Evolutionary conservation across 768 basidiomycete genomes (phyloP).

Genomic region (Coprinopsis strossmayeri): DNA sequence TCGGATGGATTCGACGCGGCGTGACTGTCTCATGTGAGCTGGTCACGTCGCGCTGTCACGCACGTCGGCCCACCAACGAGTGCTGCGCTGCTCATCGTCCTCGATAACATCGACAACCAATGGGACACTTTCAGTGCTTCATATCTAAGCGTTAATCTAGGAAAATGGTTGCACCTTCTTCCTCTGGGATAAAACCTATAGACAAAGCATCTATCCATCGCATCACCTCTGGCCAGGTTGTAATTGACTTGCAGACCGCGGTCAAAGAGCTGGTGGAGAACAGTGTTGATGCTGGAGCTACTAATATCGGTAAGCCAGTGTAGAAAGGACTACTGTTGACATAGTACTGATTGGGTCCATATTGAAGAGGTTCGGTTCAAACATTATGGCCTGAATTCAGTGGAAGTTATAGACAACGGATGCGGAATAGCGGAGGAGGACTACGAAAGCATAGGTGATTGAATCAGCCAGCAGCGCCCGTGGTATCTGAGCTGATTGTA

Average conservation of each 20-base stretch:
- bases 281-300: constrained; percentile 88
- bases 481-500: constrained; percentile 2
- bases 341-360: no score
- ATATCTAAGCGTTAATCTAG: not conserved
- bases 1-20: no score
- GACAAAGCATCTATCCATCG: constrained; percentile 75
- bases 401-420: constrained; percentile 94
- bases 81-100: no score
- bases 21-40: no score
- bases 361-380: constrained; percentile 86
- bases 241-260: constrained; percentile 87
- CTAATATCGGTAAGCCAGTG: constrained; percentile 60
- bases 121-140: no score
- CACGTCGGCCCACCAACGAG: no score
- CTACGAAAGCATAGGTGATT: constrained; percentile 67
- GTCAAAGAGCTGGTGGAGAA: constrained; percentile 98
- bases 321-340: not conserved
- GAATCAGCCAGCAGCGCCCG: not conserved
- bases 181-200: constrained; percentile 46
- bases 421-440: constrained; percentile 75
- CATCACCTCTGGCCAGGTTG: constrained; percentile 93
- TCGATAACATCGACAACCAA: not conserved
- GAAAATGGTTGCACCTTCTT: not conserved
- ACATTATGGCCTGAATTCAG: constrained; percentile 71
- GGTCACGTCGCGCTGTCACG: not conserved